Base-by-base conservation (phyloP, 768 basidiomycete species). In the Daedaleopsis nitida region DNA sequence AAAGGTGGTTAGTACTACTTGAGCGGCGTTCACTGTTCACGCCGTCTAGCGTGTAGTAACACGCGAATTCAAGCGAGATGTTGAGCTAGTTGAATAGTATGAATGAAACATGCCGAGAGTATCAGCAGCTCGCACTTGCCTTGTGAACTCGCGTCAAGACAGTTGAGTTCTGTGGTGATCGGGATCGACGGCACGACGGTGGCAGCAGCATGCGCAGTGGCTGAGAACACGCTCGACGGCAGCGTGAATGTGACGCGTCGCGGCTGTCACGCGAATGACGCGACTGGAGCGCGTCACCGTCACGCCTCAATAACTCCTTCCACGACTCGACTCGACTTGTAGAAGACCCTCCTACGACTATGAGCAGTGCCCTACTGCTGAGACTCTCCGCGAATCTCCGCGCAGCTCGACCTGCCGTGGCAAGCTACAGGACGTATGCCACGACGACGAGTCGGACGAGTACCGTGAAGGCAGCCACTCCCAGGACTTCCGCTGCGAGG, bases 401-500 rank as follows among this genome's bases (percentile, higher is more conserved):
- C 49, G 3, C 57, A 53, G 38, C 51, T 47, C 51, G 50, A 34
- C 50, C 14, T 48, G 19, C 39, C 52, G 57, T 50, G 1, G 45
- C 52, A n/a, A 57, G 44, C 47, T 45, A 8, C 35, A 58, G 49
- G 32, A 42, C 39, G 16, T 53, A 38, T 24, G 51, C 59, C 12
- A 13, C 21, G 9, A 49, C 47, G 21, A 49, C 47, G 11, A 6
- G 19, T n/a, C n/a, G n/a, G 13, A 49, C 21, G 23, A 21, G 19
- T 24, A 13, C 67, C 10, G 52, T 62, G 44, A 27, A 27, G 5
- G 19, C 27, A 7, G 27, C 62, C 23, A 62, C 66, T 44, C 63
- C 57, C 24, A 59, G 52, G 32, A 34, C 64, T 10, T 66, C 71
- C 1, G 60, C 69, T 16, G 59, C 70, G 27, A 72, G 69, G 47